A percentile compares a stretch with the other conserved stretches of the same genome.
Evolutionary conservation across 73 alveolate species (phyloP).

Genomic region (Symbiodinium pilosum): DNA sequence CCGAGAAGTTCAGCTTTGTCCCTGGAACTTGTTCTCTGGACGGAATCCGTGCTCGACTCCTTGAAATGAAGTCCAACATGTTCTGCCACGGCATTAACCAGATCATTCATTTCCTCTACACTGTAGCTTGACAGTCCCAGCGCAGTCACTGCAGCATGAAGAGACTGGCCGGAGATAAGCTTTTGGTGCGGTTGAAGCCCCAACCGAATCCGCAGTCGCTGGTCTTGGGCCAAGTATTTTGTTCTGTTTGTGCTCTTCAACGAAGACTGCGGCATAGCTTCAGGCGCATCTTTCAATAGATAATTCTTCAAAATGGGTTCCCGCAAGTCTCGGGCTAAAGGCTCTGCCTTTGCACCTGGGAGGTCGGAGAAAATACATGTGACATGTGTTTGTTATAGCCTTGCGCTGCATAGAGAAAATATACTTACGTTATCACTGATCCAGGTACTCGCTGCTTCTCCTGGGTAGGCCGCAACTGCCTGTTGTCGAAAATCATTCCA

Average conservation of each 20-base stretch:
- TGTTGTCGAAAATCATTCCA: background rate
- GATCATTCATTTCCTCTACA: background rate
- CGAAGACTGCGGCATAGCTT: background rate
- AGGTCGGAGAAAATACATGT: no score
- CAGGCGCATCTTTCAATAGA: background rate
- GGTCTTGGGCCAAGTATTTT: background rate
- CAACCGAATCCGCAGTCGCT: constrained; percentile 11
- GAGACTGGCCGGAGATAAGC: background rate
- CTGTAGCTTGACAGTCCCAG: background rate
- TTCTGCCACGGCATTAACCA: background rate
- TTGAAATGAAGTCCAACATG: constrained; percentile 5
- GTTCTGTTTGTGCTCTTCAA: background rate
- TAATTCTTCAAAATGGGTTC: background rate
- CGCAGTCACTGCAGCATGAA: background rate
- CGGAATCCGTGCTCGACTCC: constrained; percentile 11
- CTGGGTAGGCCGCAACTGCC: background rate
- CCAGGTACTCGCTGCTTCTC: background rate
- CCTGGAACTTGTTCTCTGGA: background rate
- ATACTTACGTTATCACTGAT: no score
- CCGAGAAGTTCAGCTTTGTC: background rate
- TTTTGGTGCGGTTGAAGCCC: constrained; percentile 2
- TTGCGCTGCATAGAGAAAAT: no score
- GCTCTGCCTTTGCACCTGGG: background rate
- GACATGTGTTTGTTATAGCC: no score
- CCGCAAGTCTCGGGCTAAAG: background rate